These are phyloP conservation scores for Wickerhamiella australiensis DNA, from an alignment of 805 yeast genomes.

Conservation along the genomic window DNA sequence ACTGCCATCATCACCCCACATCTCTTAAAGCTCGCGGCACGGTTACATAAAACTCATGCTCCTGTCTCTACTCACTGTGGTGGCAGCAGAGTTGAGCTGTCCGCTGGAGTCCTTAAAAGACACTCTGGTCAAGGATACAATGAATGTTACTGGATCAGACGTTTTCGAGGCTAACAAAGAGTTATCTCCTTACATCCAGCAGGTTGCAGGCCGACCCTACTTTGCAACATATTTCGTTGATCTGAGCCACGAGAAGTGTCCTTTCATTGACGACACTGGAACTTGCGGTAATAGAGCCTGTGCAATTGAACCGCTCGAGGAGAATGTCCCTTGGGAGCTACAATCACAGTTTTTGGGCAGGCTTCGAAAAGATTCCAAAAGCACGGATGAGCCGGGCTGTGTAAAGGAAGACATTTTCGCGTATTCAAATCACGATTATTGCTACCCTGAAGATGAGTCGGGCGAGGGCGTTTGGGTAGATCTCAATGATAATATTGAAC, in stretches of 20 bases:
- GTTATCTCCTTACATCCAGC: slow-evolving; percentile 44
- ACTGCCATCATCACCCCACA: neutral
- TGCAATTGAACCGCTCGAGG: slow-evolving; percentile 75
- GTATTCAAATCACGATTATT: slow-evolving; percentile 23
- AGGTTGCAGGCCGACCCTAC: slow-evolving; percentile 60
- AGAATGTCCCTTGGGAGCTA: slow-evolving; percentile 49
- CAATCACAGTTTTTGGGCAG: slow-evolving; percentile 59
- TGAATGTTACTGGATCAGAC: slow-evolving; percentile 27
- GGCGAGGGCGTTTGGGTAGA: slow-evolving; percentile 59
- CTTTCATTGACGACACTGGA: slow-evolving; percentile 68
- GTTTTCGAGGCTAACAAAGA: slow-evolving; percentile 41
- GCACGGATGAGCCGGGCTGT: slow-evolving; percentile 20
- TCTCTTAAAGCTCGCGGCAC: neutral
- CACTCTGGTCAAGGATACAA: slow-evolving; percentile 18
- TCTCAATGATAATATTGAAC: slow-evolving; percentile 77
- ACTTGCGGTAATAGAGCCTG: slow-evolving; percentile 80
- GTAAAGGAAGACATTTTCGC: slow-evolving; percentile 19
- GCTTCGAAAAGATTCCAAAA: slow-evolving; percentile 31
- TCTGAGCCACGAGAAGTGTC: slow-evolving; percentile 57
- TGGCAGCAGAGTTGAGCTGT: neutral
- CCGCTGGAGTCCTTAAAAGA: slow-evolving; percentile 4
- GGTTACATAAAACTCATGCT: slow-evolving; percentile 11
- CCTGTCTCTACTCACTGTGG: slow-evolving; percentile 2
- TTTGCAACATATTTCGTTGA: slow-evolving; percentile 82
- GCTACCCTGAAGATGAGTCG: slow-evolving; percentile 34